Base-by-base conservation (phyloP, 495 filamentous ascomycete genomes). In the Aspergillus kassunensis region DNA sequence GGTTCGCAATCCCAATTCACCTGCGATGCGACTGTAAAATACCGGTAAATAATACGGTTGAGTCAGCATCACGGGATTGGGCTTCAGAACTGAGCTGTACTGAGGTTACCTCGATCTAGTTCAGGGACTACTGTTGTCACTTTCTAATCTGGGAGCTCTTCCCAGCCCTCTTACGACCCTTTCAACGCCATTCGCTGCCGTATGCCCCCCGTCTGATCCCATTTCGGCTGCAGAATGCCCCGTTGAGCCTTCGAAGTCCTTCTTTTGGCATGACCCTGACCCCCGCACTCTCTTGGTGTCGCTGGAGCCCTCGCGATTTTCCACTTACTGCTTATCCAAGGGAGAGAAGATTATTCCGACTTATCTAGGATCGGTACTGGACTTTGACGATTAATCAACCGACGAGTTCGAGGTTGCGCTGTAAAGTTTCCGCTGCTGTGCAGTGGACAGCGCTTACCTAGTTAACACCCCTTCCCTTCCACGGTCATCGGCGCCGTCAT, bases 201-300 rank as follows among this genome's bases (percentile, higher is more conserved):
- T 44, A 19, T 40, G 11, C 10, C 9, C 15, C 39, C 39, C 29
- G 11, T 49, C 30, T 3, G 6, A 6, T 30, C 10, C 42, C 46
- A 11, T 23, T 21, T 34, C 34, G 51, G 49, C 56, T 45, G 10
- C 54, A 56, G 33, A 18, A 62, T 61, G 61, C 49, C 45, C 50
- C 51, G 49, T 36, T 54, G 55, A 42, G 36, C 36, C 36, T 24
- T 31, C 34, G 16, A 33, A 46, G 42, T 29, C 36, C 40, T 53
- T 45, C 43, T 35, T 29, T 34, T 56, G 58, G 49, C 51, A 57
- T 51, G 47, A 70, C 64, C 53, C 70, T 76, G 58, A 68, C 70
- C 31, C n/a, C 67, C 74, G 23, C 72, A 72, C 55, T 58, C 67
- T 39, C 57, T 78, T 61, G 73, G 70, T 58, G 76, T 69, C 40